Evolutionary conservation across 257 asterid species (phyloP).

Genomic region (Lycium barbarum): DNA sequence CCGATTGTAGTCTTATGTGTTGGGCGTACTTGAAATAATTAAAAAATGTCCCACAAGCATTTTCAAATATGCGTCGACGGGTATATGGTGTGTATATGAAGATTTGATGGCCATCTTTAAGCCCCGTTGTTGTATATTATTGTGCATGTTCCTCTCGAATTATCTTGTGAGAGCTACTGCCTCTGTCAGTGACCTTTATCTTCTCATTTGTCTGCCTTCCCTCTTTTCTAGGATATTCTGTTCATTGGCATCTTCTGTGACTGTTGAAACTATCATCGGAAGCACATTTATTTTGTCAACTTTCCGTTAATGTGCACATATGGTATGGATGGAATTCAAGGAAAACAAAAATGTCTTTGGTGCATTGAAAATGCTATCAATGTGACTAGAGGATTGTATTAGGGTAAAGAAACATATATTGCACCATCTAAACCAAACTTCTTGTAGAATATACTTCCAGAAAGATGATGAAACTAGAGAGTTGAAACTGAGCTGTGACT

Average conservation of each 20-base stretch:
- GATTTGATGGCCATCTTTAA: not conserved
- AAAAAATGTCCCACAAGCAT: not conserved
- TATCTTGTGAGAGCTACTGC: not conserved
- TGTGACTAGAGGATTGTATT: not conserved
- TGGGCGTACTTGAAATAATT: not conserved
- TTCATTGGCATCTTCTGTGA: not conserved
- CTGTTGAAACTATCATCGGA: not conserved
- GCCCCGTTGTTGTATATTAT: not conserved
- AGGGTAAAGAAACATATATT: not conserved
- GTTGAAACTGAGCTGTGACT: not conserved
- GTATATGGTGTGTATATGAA: not conserved
- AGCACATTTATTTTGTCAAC: not conserved
- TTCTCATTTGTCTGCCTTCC: slow-evolving; percentile 4
- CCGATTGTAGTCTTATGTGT: not conserved
- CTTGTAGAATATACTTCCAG: not conserved
- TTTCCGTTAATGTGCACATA: not conserved
- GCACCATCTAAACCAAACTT: not conserved
- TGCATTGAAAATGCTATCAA: not conserved
- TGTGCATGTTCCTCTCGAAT: not conserved
- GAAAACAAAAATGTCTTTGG: not conserved
- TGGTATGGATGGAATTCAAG: not conserved
- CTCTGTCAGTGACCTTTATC: not conserved
- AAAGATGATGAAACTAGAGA: not conserved
- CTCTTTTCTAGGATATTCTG: slow-evolving; percentile 12
- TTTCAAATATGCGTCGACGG: not conserved